A percentile compares a stretch with the other conserved stretches of the same genome.
Conservation (phyloP, 1,139 yeast genomes). For the Nakaseomyces nivariensis region DNA sequence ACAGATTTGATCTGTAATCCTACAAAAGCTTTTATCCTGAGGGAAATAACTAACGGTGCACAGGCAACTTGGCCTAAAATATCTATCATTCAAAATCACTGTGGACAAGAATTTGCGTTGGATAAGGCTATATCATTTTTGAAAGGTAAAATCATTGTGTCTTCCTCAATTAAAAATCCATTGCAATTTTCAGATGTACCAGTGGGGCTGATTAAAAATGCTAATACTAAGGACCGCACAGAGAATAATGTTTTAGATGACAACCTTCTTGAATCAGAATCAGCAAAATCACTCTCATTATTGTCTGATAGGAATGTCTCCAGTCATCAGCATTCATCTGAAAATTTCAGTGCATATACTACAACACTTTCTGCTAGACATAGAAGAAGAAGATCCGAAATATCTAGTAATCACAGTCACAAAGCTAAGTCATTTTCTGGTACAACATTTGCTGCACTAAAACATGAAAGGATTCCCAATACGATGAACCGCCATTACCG, state of each 20-base stretch:
- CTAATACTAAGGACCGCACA: not conserved
- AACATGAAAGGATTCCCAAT: not conserved
- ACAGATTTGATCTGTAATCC: conserved; percentile 68
- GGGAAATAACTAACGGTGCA: conserved; percentile 73
- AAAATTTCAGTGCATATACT: not conserved
- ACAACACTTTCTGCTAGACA: not conserved
- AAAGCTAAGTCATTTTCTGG: not conserved
- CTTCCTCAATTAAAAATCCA: conserved; percentile 24
- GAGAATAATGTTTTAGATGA: conserved; percentile 8
- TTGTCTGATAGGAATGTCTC: conserved; percentile 2
- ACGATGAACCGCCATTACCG: not conserved
- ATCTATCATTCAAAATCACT: conserved; percentile 74
- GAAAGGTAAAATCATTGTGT: conserved; percentile 53
- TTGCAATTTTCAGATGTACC: conserved; percentile 17
- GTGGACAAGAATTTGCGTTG: conserved; percentile 78
- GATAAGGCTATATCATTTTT: conserved; percentile 65
- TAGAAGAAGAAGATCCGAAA: conserved; percentile 1
- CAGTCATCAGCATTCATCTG: not conserved
- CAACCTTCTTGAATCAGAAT: conserved; percentile 9
- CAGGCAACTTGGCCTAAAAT: conserved; percentile 90
- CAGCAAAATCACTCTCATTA: conserved; percentile 3
- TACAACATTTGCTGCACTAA: not conserved
- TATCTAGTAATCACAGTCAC: not conserved
- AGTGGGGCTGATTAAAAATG: conserved; percentile 8
- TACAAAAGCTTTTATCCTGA: conserved; percentile 58